Evolutionary conservation across 2,329 filamentous ascomycete species (phyloP), one percentile per base, ranked within the genome.

Genomic region (Aspergillus sp.): DNA sequence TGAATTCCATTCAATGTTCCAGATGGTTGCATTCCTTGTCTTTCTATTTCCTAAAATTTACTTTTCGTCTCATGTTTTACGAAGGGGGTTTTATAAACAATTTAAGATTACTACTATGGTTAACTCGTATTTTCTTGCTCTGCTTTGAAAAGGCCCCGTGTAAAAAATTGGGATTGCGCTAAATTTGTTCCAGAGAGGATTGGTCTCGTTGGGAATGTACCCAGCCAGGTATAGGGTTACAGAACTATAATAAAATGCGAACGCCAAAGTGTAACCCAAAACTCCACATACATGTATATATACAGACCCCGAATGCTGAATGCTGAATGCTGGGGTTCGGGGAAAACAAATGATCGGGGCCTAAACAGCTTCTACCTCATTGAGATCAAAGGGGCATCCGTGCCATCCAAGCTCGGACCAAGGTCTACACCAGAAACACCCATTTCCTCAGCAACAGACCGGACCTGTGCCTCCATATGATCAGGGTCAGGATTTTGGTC

Each of bases 371-470:
- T 15, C 41, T 53, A 53, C 43, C 31, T 46, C 31, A 45, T 37
- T 27, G 35, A 53, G 24, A 58, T 17, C 11, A 51, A 27, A 15
- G 31, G 44, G 17, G 39, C 61, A 70, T 21, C 68, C 47, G 67
- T 66, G 33, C 68, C 68, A 15, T 68, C 70, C 14, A 72, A 41
- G 21, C 68, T 65, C 15, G 62, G 57, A 4, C 71, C 72, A 14
- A 77, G 57, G 59, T 75, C 63, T 27, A 76, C 60, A 9, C 64
- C 64, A n/a, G 55, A 52, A 3, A 72, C 66, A 19, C 65, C 65
- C 75, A 79, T 78, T 53, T 77, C 72, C 39, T 59, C 58, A n/a
- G 75, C 73, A 19, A 70, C 72, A 17, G 64, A 50, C 6, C 60
- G 56, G 33, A 79, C 65, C 21, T 73, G 66, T 3, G 67, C 66